Evolutionary conservation across 2,329 filamentous ascomycete species (phyloP), one percentile per base, ranked within the genome.

Genomic region (Diaporthe sp.): DNA sequence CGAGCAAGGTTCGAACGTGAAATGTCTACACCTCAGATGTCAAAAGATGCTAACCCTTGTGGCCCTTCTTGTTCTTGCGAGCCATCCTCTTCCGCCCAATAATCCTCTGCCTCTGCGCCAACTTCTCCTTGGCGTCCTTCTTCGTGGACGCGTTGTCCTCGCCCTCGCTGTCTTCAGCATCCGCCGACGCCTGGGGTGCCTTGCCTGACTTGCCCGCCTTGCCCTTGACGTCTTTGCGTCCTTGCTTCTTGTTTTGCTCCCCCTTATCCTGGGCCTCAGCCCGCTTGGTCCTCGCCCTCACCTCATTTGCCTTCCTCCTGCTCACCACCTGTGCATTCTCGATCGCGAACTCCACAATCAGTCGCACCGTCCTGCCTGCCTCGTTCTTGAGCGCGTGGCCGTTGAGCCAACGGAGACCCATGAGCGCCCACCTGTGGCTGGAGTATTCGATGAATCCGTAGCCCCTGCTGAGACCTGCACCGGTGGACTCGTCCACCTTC

Each of bases 401-500:
- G 83, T 99, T 99, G 75, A 99, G 89, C 92, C 95, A 98, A 62
- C 97, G 90, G 77, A 99, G 87, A 34, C 95, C 97, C 95, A 98
- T 98, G 53, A 99, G 89, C 19, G 97, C 97, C 88, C 94, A 96
- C 68, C 97, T 93, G 82, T 99, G 97, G 42, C 94, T 97, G 78
- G 92, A 94, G 85, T 98, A 99, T 86, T 99, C 97, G 79, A 99
- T 94, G 87, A 99, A 99, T 17, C 97, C 97, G 83, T 99, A 99
- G 7, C 97, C 97, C 83, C 96, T 91, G 83, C 94, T 97, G 82
- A 94, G 91, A 62, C 96, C 96, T 9, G 92, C 95, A 10, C 94
- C 95, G 70, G 88, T 92, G 58, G 90, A 89, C 85, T 98, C 95
- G 12, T 89, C 85, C 19, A 98, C 92, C 86, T 98, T 98, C 81